A percentile compares a stretch with the other conserved stretches of the same genome.
These are phyloP conservation scores for Magnolia kwangsiensis DNA, from an alignment of 164 flowering plant species.

Conservation along the genomic window DNA sequence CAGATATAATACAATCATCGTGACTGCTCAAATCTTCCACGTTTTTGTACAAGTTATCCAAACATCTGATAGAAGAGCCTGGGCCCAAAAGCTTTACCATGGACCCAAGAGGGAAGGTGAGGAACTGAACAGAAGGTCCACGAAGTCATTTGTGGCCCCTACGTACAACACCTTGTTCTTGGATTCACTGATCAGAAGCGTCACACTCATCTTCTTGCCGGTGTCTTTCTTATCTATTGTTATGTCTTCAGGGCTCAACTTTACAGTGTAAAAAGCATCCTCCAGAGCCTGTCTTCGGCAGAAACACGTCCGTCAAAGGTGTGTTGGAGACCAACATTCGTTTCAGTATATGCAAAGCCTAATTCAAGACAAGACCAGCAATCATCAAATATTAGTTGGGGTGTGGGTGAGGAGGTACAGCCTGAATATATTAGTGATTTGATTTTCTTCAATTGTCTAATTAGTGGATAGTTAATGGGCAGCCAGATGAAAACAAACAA, in stretches of 20 bases:
- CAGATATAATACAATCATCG: background rate
- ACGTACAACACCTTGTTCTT: conserved; percentile 3
- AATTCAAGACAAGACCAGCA: too few relatives aligned
- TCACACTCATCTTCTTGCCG: background rate
- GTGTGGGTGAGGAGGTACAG: too few relatives aligned
- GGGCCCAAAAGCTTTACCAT: conserved; percentile 5
- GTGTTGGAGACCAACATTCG: too few relatives aligned
- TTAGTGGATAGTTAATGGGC: too few relatives aligned
- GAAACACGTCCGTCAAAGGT: too few relatives aligned
- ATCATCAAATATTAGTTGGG: too few relatives aligned
- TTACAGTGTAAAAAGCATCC: too few relatives aligned
- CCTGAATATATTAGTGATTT: too few relatives aligned
- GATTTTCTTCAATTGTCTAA: too few relatives aligned
- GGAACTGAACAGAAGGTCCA: conserved; percentile 12
- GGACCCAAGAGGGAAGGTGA: conserved; percentile 17
- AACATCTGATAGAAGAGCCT: background rate
- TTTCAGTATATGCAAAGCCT: too few relatives aligned
- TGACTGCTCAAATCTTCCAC: background rate
- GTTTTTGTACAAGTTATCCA: background rate
- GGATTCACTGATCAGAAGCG: background rate
- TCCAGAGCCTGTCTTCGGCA: too few relatives aligned
- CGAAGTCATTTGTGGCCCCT: conserved; percentile 12
- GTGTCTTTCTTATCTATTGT: background rate
- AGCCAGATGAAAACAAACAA: too few relatives aligned
- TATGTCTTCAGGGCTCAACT: background rate